These are phyloP conservation scores for Colletotrichum sp. DNA, from an alignment of 2,329 filamentous ascomycete genomes.

Conservation along the genomic window DNA sequence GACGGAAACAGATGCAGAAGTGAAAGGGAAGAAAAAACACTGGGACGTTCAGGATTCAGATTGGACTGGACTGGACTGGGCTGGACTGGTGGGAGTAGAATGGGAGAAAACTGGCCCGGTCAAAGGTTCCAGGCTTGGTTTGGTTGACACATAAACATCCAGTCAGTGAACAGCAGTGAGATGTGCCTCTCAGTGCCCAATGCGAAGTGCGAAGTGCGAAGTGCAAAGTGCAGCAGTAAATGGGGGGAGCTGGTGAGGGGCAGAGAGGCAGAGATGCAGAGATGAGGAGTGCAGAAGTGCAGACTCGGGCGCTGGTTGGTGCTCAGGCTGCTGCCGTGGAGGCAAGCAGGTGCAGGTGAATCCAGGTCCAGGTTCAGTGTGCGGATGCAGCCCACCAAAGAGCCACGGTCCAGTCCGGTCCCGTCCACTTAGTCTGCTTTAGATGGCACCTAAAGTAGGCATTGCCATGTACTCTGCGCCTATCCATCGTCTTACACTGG, in stretches of 20 bases:
- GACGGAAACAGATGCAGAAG: background rate
- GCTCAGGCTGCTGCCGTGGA: background rate
- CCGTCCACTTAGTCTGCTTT: constrained; percentile 4
- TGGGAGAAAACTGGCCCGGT: background rate
- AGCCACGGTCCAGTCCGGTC: constrained; percentile 16
- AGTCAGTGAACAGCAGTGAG: background rate
- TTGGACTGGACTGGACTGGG: background rate
- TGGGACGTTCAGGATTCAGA: background rate
- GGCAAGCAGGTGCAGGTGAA: background rate
- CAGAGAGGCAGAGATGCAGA: background rate
- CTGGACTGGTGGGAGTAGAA: background rate
- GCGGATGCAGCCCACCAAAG: background rate
- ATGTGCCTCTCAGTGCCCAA: background rate
- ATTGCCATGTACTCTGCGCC: background rate
- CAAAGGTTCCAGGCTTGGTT: background rate
- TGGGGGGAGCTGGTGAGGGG: background rate
- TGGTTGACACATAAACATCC: constrained; percentile 1
- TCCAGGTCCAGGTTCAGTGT: background rate
- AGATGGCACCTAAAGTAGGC: background rate
- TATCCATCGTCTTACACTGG: background rate
- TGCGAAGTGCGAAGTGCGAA: background rate
- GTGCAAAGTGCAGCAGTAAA: background rate
- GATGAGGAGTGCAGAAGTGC: background rate
- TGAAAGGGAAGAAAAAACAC: background rate
- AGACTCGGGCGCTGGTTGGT: background rate